Conservation (phyloP, 2,329 filamentous ascomycete species). For the Cytospora leucostoma region DNA sequence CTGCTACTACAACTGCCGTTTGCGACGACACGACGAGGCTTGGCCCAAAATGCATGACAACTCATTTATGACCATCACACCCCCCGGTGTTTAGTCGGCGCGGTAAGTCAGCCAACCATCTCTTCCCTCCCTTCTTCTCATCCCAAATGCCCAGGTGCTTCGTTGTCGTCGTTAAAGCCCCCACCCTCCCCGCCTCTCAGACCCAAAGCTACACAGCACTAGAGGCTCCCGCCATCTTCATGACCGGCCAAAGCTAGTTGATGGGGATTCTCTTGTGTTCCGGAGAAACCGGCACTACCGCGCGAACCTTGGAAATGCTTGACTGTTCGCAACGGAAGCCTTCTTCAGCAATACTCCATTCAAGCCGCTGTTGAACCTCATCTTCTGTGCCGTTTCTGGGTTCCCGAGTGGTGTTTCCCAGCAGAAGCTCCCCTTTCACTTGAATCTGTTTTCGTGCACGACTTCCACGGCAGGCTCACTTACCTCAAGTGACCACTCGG, state of each 20-base stretch:
- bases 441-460: not conserved
- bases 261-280: not conserved
- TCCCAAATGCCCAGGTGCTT: too few species aligned
- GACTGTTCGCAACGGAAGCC: not conserved
- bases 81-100: not conserved
- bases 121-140: not conserved
- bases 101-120: not conserved
- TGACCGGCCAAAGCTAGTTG: not conserved
- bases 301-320: not conserved
- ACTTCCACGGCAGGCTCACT: not conserved
- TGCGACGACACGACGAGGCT: not conserved
- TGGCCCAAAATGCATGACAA: not conserved
- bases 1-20: not conserved
- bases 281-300: not conserved
- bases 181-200: not conserved
- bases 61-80: not conserved
- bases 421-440: not conserved
- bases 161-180: not conserved
- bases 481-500: constrained; percentile 10
- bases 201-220: not conserved
- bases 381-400: not conserved
- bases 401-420: not conserved
- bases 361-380: not conserved
- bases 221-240: too few species aligned
- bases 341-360: not conserved